Evolutionary conservation across 495 filamentous ascomycete genomes (phyloP).

Genomic region (Talaromyces trachyspermus): DNA sequence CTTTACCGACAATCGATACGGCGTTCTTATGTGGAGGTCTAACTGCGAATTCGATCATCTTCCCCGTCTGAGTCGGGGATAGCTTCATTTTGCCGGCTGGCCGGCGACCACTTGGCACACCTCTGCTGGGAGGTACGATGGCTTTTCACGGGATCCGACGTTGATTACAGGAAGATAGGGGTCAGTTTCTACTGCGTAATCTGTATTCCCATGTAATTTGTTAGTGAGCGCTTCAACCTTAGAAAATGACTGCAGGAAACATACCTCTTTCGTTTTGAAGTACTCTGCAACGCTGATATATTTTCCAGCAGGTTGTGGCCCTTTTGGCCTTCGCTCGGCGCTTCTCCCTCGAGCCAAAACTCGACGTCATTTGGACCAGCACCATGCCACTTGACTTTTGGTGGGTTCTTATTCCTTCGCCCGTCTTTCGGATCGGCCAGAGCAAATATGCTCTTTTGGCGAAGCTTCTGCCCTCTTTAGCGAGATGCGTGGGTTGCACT

Average conservation of each 20-base stretch:
- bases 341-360: constrained; percentile 34
- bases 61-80: constrained; percentile 37
- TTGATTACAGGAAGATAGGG: constrained; percentile 60
- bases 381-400: constrained; percentile 27
- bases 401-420: constrained; percentile 13
- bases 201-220: not conserved
- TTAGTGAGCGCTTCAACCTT: too few species aligned
- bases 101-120: constrained; percentile 52
- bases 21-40: constrained; percentile 56
- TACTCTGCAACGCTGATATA: constrained; percentile 47
- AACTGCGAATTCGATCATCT: constrained; percentile 61
- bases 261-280: constrained; percentile 38
- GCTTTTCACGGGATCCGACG: constrained; percentile 44
- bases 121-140: constrained; percentile 57
- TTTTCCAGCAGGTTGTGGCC: constrained; percentile 22
- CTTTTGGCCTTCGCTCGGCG: too few species aligned
- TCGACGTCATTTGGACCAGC: constrained; percentile 36
- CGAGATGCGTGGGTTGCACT: constrained; percentile 31
- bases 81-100: constrained; percentile 50
- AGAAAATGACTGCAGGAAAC: not conserved
- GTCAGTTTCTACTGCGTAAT: constrained; percentile 22
- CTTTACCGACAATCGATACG: constrained; percentile 47
- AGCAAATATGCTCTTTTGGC: constrained; percentile 39
- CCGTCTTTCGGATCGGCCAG: constrained; percentile 38
- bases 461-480: constrained; percentile 22